Conservation (phyloP, 2,329 filamentous ascomycete genomes). For the Macroventuria anomochaeta region DNA sequence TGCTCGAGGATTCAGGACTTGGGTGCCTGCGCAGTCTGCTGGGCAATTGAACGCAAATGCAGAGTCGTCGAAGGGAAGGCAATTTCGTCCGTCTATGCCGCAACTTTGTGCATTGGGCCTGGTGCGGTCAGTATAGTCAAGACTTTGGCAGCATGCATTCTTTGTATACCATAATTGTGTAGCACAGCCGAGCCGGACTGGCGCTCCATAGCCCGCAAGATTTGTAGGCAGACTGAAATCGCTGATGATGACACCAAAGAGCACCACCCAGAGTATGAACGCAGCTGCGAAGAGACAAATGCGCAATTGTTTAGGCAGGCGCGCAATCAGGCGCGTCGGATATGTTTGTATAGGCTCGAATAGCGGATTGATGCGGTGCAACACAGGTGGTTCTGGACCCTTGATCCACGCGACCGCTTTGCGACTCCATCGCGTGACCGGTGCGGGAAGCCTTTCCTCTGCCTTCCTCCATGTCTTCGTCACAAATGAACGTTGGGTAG, state of each 20-base stretch:
- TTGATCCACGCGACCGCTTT: constrained; percentile 52
- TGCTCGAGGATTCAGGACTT: constrained; percentile 58
- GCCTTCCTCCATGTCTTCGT: background rate
- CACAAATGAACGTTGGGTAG: background rate
- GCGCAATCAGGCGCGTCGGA: constrained; percentile 66
- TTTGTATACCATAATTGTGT: constrained; percentile 69
- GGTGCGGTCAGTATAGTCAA: constrained; percentile 16
- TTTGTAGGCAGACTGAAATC: constrained; percentile 63
- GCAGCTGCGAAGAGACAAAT: constrained; percentile 63
- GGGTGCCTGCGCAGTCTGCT: constrained; percentile 57
- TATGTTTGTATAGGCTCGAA: constrained; percentile 71
- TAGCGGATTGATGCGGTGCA: constrained; percentile 56
- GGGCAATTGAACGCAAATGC: constrained; percentile 63
- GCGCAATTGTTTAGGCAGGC: constrained; percentile 63
- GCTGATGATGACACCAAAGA: constrained; percentile 72
- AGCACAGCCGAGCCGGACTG: constrained; percentile 69
- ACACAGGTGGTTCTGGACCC: constrained; percentile 53
- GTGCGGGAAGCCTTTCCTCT: constrained; percentile 16
- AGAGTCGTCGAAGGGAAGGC: constrained; percentile 61
- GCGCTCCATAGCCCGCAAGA: constrained; percentile 72
- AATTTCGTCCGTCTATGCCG: constrained; percentile 62
- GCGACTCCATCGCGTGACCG: constrained; percentile 22
- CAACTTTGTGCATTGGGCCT: constrained; percentile 48
- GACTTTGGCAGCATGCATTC: background rate
- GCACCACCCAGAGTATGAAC: constrained; percentile 69